A percentile compares a stretch with the other conserved stretches of the same genome.
These are phyloP conservation scores for Microstegium vimineum DNA, from an alignment of 176 grass and related monocot species.

Conservation along the genomic window DNA sequence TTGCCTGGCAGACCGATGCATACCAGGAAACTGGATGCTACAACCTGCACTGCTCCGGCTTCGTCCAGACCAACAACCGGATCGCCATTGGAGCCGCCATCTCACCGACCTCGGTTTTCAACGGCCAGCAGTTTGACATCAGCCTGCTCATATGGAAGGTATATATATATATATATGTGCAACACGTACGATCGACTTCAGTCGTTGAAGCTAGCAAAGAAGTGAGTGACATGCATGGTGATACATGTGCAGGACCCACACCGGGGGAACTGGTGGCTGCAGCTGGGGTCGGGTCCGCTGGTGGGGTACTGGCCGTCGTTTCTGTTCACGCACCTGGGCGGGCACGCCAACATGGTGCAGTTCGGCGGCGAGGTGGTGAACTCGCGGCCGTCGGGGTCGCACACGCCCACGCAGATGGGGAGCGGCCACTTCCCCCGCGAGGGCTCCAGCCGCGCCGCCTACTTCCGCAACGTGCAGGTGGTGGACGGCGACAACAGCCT, in stretches of 20 bases:
- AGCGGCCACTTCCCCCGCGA: constrained; percentile 63
- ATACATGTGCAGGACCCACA: constrained; percentile 44
- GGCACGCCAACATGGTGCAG: constrained; percentile 85
- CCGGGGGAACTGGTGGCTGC: constrained; percentile 82
- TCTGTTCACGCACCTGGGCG: constrained; percentile 64
- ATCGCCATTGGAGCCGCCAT: constrained; percentile 87
- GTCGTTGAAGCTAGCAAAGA: too few relatives aligned
- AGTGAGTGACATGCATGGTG: too few relatives aligned
- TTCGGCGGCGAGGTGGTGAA: constrained; percentile 90
- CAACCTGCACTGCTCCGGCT: constrained; percentile 93
- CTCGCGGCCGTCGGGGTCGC: constrained; percentile 39
- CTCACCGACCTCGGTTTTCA: constrained; percentile 57
- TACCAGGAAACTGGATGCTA: constrained; percentile 93
- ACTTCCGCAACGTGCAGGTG: constrained; percentile 86
- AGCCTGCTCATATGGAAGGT: constrained; percentile 84
- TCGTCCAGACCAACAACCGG: constrained; percentile 78
- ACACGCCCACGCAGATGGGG: constrained; percentile 83
- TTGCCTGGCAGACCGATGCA: constrained; percentile 57
- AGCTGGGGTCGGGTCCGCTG: constrained; percentile 60
- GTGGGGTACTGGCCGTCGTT: constrained; percentile 78
- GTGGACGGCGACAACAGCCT: constrained; percentile 90
- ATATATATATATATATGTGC: background rate
- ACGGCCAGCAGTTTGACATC: constrained; percentile 78
- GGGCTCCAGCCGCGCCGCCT: constrained; percentile 51
- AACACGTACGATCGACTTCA: too few relatives aligned